phyloP scores from a whole-genome alignment of 352 stramenopile species.

The Globisporangium orthogonon region DNA sequence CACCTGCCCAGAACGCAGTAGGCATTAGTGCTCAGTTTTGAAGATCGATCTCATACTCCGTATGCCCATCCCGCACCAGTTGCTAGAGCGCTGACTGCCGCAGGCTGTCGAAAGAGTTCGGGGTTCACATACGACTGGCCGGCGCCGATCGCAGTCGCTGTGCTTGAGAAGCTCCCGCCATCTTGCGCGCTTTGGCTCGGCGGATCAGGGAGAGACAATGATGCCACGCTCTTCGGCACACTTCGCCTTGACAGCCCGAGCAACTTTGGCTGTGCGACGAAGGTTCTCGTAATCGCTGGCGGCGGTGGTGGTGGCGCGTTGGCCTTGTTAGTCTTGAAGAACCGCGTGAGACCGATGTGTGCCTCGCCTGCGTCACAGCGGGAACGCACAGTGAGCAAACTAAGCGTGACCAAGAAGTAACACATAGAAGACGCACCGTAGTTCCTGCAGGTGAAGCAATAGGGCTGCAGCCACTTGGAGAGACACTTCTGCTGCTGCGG shows the following conservation, averaged over 20 bases:
- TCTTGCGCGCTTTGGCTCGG: conserved; percentile 1
- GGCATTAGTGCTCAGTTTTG: neutral
- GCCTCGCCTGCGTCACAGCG: conserved; percentile 42
- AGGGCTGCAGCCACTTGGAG: conserved; percentile 94
- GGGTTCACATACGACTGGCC: conserved; percentile 81
- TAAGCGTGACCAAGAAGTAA: neutral
- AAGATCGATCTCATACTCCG: neutral
- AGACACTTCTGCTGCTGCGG: conserved; percentile 88
- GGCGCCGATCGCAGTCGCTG: conserved; percentile 50
- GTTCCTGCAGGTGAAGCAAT: conserved; percentile 48
- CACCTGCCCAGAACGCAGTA: neutral
- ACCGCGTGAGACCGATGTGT: conserved; percentile 75
- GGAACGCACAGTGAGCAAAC: neutral
- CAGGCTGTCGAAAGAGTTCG: conserved; percentile 34
- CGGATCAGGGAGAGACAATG: conserved; percentile 1
- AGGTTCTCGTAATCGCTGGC: conserved; percentile 14
- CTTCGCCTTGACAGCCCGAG: conserved; percentile 30
- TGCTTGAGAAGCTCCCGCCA: neutral
- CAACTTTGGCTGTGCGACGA: conserved; percentile 22
- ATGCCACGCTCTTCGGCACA: conserved; percentile 10
- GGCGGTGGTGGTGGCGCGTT: conserved; percentile 17
- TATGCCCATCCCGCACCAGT: conserved; percentile 12
- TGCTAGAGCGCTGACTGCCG: conserved; percentile 4
- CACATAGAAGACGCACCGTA: conserved; percentile 40
- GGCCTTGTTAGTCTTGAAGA: conserved; percentile 77